Evolutionary conservation across 225 moss, liverwort and hornwort genomes (phyloP).

Genomic region (Polytrichum commune): DNA sequence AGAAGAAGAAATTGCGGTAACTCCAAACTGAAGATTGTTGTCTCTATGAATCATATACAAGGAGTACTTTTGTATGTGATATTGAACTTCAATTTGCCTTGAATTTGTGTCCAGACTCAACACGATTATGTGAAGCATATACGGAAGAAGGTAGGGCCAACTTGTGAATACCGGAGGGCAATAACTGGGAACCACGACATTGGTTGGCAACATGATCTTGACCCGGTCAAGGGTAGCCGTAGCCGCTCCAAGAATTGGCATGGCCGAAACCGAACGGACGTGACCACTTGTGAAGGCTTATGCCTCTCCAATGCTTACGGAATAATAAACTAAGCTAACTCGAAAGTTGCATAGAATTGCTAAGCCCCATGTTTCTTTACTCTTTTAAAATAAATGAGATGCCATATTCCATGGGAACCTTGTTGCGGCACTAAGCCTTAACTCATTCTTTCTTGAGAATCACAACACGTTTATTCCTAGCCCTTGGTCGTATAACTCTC

Average conservation of each 20-base stretch:
- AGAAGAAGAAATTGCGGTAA: too few relatives aligned
- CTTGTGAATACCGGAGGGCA: conserved; percentile 25
- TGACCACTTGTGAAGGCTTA: conserved; percentile 47
- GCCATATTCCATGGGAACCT: too few relatives aligned
- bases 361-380: too few relatives aligned
- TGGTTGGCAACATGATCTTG: conserved; percentile 46
- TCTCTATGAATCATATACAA: too few relatives aligned
- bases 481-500: too few relatives aligned
- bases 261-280: conserved; percentile 41
- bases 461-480: too few relatives aligned
- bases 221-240: conserved; percentile 20
- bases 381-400: too few relatives aligned
- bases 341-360: too few relatives aligned
- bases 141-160: conserved; percentile 39
- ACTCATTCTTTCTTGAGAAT: too few relatives aligned
- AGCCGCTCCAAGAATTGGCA: conserved; percentile 34
- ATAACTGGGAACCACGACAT: conserved; percentile 56
- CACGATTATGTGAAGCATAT: conserved; percentile 20
- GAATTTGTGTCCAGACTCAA: conserved; percentile 14
- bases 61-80: too few relatives aligned
- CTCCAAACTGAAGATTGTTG: too few relatives aligned
- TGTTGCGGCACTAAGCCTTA: too few relatives aligned
- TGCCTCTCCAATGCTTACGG: conserved; percentile 54
- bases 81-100: background rate
- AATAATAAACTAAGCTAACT: conserved; percentile 15